Evolutionary conservation across 169 alveolate genomes (phyloP).

Genomic region (Cardiosporidium cionae): DNA sequence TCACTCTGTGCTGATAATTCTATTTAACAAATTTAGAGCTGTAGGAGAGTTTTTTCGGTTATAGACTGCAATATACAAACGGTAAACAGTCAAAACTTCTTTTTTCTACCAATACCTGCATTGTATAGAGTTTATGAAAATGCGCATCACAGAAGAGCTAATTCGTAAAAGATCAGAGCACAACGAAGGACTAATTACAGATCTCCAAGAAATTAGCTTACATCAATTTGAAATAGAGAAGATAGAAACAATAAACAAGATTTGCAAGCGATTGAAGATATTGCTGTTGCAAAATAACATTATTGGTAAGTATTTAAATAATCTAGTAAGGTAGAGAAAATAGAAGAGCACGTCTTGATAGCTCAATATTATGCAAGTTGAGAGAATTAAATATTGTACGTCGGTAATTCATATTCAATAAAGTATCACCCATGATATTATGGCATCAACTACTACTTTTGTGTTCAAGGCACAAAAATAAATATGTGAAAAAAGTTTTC

Average conservation of each 20-base stretch:
- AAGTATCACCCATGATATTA: background rate
- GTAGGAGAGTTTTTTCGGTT: too few relatives aligned
- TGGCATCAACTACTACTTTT: background rate
- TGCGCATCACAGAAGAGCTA: conserved; percentile 55
- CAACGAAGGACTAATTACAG: conserved; percentile 78
- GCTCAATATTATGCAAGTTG: background rate
- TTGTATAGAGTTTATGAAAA: too few relatives aligned
- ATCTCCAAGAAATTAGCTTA: conserved; percentile 78
- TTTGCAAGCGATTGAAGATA: conserved; percentile 79
- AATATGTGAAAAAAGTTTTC: background rate
- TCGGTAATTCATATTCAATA: background rate
- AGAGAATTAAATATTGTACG: background rate
- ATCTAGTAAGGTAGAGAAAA: too few relatives aligned
- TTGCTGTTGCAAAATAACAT: conserved; percentile 79
- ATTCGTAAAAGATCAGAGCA: conserved; percentile 83
- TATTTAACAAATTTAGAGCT: too few relatives aligned
- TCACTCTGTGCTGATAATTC: too few relatives aligned
- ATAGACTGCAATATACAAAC: too few relatives aligned
- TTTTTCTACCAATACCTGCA: too few relatives aligned
- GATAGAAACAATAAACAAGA: conserved; percentile 74
- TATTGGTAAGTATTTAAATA: conserved; percentile 59
- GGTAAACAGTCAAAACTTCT: too few relatives aligned
- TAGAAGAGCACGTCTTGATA: too few relatives aligned
- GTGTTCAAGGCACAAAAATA: background rate
- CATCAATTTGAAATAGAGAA: conserved; percentile 75